Evolutionary conservation across 1,284 basidiomycete genomes (phyloP).

Genomic region (Leccinum fuscescens): DNA sequence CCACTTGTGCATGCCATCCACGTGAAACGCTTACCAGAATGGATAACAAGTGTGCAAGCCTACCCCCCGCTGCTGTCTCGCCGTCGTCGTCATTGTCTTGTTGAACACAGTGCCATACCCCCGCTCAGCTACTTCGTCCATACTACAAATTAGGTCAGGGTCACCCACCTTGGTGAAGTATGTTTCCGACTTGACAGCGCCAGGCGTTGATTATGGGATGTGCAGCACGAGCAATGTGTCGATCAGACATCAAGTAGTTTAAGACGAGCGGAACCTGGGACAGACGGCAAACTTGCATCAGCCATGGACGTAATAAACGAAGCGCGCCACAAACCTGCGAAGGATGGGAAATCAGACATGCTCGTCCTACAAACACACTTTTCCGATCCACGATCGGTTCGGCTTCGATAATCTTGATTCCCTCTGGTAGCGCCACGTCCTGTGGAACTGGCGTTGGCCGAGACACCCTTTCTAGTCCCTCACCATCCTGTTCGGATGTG

Average conservation of each 20-base stretch:
- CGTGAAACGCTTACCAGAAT: slow-evolving; percentile 60
- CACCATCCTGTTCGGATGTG: slow-evolving; percentile 1
- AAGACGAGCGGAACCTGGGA: slow-evolving; percentile 70
- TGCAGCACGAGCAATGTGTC: slow-evolving; percentile 72
- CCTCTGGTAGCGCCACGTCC: slow-evolving; percentile 48
- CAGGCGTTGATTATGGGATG: slow-evolving; percentile 91
- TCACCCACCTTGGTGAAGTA: slow-evolving; percentile 69
- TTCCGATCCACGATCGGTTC: slow-evolving; percentile 83
- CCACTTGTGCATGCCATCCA: not conserved
- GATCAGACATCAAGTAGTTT: slow-evolving; percentile 70
- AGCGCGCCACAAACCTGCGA: slow-evolving; percentile 51
- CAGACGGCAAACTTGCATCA: not conserved
- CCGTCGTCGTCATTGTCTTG: slow-evolving; percentile 93
- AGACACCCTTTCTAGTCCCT: not conserved
- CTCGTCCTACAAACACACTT: slow-evolving; percentile 80
- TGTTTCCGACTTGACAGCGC: slow-evolving; percentile 66
- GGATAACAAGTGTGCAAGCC: slow-evolving; percentile 84
- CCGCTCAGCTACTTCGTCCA: not conserved
- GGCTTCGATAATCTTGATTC: slow-evolving; percentile 62
- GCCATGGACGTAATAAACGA: not conserved
- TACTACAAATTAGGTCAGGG: not conserved
- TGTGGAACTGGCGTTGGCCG: slow-evolving; percentile 2
- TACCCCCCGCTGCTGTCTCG: slow-evolving; percentile 85
- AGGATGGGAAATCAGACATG: slow-evolving; percentile 76
- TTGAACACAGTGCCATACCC: not conserved